Evolutionary conservation across 805 yeast species (phyloP).

Genomic region (Kodamaea fukazawae): DNA sequence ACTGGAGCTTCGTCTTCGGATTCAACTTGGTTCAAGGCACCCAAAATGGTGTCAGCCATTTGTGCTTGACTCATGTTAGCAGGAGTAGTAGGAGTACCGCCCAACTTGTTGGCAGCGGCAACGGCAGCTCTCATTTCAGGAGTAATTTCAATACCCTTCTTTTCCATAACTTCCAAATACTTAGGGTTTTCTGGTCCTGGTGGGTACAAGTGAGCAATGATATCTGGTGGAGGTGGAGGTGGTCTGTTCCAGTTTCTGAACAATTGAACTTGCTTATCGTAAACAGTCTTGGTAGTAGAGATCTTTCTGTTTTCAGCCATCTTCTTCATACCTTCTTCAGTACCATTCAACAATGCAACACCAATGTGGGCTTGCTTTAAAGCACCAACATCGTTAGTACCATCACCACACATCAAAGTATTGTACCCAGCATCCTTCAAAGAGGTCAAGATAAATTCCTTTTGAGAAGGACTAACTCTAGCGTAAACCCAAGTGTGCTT

Average conservation of each 20-base stretch:
- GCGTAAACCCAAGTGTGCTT: slow-evolving; percentile 96
- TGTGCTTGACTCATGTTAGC: slow-evolving; percentile 19
- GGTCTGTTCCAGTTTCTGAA: slow-evolving; percentile 82
- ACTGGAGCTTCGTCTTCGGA: slow-evolving; percentile 87
- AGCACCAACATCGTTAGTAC: slow-evolving; percentile 99
- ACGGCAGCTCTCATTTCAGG: slow-evolving; percentile 67
- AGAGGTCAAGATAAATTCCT: slow-evolving; percentile 82
- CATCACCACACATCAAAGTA: slow-evolving; percentile 99
- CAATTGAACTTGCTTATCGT: slow-evolving; percentile 79
- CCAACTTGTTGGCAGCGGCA: slow-evolving; percentile 45
- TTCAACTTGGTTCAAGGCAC: slow-evolving; percentile 50
- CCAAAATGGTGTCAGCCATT: slow-evolving; percentile 63
- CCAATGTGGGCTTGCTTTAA: slow-evolving; percentile 98
- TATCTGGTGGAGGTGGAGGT: slow-evolving; percentile 75
- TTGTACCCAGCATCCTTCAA: slow-evolving; percentile 86
- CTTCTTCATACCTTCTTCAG: slow-evolving; percentile 89
- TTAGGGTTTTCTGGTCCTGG: slow-evolving; percentile 92
- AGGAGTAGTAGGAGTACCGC: slow-evolving; percentile 22
- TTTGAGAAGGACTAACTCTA: slow-evolving; percentile 94
- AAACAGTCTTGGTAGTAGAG: slow-evolving; percentile 62
- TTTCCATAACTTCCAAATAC: slow-evolving; percentile 80
- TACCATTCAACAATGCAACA: slow-evolving; percentile 95
- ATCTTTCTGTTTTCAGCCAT: slow-evolving; percentile 75
- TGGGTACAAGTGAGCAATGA: slow-evolving; percentile 93
- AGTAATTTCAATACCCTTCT: slow-evolving; percentile 75